Evolutionary conservation across 441 rosid species (phyloP).

Genomic region (Croton setiger): DNA sequence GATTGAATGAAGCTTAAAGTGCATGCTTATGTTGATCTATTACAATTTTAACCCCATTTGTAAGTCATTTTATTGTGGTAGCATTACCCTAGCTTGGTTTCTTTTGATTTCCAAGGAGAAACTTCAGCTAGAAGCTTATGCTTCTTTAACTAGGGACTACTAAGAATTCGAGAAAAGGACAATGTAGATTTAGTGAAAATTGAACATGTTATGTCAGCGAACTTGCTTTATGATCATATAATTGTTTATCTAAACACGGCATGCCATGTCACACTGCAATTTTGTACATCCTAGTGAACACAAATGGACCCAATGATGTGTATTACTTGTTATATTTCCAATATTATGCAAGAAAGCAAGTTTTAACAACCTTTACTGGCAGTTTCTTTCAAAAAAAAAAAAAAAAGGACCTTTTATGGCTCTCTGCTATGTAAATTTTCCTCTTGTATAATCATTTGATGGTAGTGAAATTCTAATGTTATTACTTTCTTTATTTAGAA

Average conservation of each 20-base stretch:
- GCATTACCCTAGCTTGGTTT: not conserved
- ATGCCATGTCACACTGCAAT: not conserved
- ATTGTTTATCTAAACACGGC: not conserved
- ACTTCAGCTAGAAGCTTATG: not conserved
- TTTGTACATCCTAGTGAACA: not conserved
- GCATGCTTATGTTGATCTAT: not conserved
- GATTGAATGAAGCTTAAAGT: not conserved
- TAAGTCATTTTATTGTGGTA: not conserved
- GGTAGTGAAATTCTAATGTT: constrained; percentile 13
- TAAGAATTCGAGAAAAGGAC: not conserved
- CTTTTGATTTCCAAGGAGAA: constrained; percentile 4
- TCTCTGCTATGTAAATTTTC: constrained; percentile 1
- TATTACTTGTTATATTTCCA: not conserved
- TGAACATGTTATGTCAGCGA: not conserved
- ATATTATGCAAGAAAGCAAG: not conserved
- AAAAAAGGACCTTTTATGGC: not conserved
- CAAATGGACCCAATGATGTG: not conserved
- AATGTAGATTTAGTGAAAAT: not conserved
- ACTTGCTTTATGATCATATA: not conserved
- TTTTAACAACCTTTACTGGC: not conserved
- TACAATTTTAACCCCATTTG: not conserved
- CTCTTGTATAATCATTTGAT: constrained; percentile 13
- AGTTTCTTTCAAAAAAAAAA: too few species aligned
- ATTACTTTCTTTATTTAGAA: constrained; percentile 36
- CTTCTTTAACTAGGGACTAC: not conserved